Evolutionary conservation across 2,329 filamentous ascomycete genomes (phyloP), one percentile per base, ranked within the genome.

Genomic region (Arthroderma uncinatum): DNA sequence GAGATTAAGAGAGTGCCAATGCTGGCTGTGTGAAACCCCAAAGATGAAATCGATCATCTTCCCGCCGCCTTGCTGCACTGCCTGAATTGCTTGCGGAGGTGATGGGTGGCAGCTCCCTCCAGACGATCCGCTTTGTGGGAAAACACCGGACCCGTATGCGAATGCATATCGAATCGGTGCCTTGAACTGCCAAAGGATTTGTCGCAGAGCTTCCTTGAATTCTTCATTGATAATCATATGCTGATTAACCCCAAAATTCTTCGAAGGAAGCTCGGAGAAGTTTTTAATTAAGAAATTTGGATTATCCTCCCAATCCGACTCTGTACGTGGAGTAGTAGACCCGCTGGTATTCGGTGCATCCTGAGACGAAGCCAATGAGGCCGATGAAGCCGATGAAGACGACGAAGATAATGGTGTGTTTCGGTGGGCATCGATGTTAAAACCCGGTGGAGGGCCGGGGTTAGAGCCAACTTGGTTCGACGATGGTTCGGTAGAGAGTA

Each of bases 31-130:
- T 0, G 88, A 89, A 9, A 97, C 92, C 25, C 92, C 93, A 69
- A 98, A 93, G 64, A 98, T 94, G 70, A 98, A 95, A 73, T 98
- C 93, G 62, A 98, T 95, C 85, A 97, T 95, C 75, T 96, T 96
- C 10, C 89, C 89, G 0, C 84, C 84, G 30, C 89, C 88, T 65
- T 89, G 85, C 71, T 97, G 92, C 63, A 90, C 87, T 63, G 89
- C 88, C 63, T 86, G 78, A 6, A 97, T 84, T 0, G 89, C 88
- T 55, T 83, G 78, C 0, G 90, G 89, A 1, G 92, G 85, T 60
- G 90, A 85, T 5, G 91, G 86, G 67, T 97, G 92, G 19, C 84
- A 82, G 54, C 81, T 79, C 23, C 67, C 74, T 37, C 66, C 63
- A 3, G 65, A 63, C 47, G 75, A 71, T 42, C 70, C 69, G 53